Percentiles rank a stretch among this genome's conserved stretches.
phyloP scores from a whole-genome alignment of 1,284 basidiomycete species.

The Uromyces viciae-fabae region DNA sequence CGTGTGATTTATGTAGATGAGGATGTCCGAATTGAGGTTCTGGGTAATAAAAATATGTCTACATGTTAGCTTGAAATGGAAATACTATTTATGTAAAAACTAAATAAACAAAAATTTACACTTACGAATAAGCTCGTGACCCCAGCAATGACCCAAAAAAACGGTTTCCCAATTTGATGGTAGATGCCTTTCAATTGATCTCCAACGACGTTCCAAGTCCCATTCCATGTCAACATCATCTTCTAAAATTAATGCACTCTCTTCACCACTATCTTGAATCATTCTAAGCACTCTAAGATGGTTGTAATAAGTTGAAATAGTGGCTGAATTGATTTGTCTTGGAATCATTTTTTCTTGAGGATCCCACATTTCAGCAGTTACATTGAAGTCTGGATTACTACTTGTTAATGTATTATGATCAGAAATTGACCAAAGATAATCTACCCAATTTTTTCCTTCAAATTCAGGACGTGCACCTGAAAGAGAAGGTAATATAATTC shows the following conservation, averaged over 20 bases:
- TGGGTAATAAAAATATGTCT: conserved; percentile 58
- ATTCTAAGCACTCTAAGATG: conserved; percentile 62
- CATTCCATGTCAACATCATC: conserved; percentile 75
- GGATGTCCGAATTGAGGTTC: conserved; percentile 72
- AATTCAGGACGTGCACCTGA: conserved; percentile 7
- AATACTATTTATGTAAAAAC: too few species aligned
- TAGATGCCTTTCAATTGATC: conserved; percentile 61
- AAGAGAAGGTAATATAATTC: conserved; percentile 26
- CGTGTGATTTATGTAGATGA: conserved; percentile 61
- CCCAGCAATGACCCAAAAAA: conserved; percentile 63
- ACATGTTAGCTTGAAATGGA: too few species aligned
- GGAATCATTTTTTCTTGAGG: conserved; percentile 43
- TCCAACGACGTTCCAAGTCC: conserved; percentile 62
- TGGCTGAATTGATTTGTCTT: conserved; percentile 57
- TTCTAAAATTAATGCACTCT: conserved; percentile 64
- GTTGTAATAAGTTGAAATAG: conserved; percentile 69
- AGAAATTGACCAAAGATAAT: conserved; percentile 44
- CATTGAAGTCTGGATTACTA: conserved; percentile 32
- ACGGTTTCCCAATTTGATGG: conserved; percentile 70
- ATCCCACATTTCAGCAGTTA: conserved; percentile 48
- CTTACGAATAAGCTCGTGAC: conserved; percentile 50
- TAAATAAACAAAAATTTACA: too few species aligned
- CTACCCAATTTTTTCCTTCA: conserved; percentile 42
- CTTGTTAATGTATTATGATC: conserved; percentile 46
- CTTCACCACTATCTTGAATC: conserved; percentile 52